Evolutionary conservation across 163 green algal genomes (phyloP).

Genomic region (Volvox carteri): DNA sequence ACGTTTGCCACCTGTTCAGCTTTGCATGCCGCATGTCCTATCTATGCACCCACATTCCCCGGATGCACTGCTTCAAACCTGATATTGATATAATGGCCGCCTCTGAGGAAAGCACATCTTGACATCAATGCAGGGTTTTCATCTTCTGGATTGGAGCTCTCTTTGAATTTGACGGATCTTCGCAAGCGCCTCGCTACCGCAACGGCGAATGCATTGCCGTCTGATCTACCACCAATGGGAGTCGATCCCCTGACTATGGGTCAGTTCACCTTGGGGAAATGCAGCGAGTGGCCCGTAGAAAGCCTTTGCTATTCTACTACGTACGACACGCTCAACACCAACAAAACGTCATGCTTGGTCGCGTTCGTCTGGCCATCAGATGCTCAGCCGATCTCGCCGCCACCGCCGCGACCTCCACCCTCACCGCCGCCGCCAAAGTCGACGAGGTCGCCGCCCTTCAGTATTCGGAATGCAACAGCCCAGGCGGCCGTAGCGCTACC

Average conservation of each 20-base stretch:
- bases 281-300: background rate
- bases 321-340: too few species aligned
- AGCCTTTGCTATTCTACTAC: too few species aligned
- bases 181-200: background rate
- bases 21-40: too few species aligned
- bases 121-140: too few species aligned
- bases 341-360: background rate
- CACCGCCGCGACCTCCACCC: background rate
- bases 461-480: too few species aligned
- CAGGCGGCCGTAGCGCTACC: too few species aligned
- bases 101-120: too few species aligned
- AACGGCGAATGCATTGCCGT: background rate
- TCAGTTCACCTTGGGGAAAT: background rate
- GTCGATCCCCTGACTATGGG: background rate
- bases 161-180: background rate
- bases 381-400: background rate
- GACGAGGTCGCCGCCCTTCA: background rate
- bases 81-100: too few species aligned
- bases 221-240: background rate
- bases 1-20: too few species aligned
- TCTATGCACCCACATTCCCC: too few species aligned
- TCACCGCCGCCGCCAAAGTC: background rate
- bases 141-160: conserved; percentile 5
- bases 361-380: background rate
- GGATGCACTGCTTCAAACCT: too few species aligned